Base-by-base conservation (phyloP, 352 stramenopile genomes). In the Plasmopara viticola region DNA sequence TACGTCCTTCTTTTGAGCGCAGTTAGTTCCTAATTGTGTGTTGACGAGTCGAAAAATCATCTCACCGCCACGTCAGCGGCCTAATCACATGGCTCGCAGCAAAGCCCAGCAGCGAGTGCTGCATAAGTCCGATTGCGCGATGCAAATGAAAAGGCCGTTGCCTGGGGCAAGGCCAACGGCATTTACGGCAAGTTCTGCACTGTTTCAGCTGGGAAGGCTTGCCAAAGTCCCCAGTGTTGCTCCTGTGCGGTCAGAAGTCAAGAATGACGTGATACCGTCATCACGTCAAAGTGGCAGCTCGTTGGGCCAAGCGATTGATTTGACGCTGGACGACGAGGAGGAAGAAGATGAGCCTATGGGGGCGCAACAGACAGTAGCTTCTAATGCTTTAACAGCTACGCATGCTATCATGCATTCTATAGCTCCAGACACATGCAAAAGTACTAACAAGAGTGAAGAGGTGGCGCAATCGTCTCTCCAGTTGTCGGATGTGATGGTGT, bases 311-410 rank as follows among this genome's bases (percentile, higher is more conserved):
- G 51, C 53, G 15, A 88, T 88, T 44, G 78, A 88, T 37, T 56
- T 88, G 29, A 86, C 74, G 25, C 44, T 66, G 8, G 72, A 85
- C 25, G 73, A 80, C 8, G 74, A 77, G 10, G 73, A 85, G 14
- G 70, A 85, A 6, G 64, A 72, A n/a, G 71, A 78, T n/a, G 59
- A 81, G 37, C 55, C 68, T 0, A 65, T 76, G 42, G 59, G 48
- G 13, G 2, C 13, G 12, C 25, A 51, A 4, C 7, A 40, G 10
- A 25, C 42, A 35, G 34, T 39, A 50, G 18, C 14, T 44, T 13
- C 28, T 46, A 20, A 5, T 29, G 10, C 14, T 59, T 14, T 9
- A 33, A 28, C 9, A 41, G 12, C 43, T 44, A 20, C 25, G 29
- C 8, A 13, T 39, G 28, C 20, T 48, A 37, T 9, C 38, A 25